phyloP scores from a whole-genome alignment of 208 protist species.

The Acanthamoeba culbertsoni region DNA sequence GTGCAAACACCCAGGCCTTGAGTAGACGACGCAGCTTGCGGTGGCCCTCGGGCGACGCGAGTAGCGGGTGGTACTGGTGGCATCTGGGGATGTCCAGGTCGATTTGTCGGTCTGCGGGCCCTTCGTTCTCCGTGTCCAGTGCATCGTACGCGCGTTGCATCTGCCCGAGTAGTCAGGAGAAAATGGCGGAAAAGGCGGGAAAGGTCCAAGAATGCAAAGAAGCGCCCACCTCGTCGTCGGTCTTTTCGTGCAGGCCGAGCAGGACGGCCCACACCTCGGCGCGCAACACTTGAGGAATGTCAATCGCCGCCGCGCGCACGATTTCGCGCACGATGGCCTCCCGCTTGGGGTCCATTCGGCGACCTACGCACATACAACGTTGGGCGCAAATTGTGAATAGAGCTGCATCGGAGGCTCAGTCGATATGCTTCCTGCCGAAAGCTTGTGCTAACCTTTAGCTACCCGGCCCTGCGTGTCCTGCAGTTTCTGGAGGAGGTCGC shows the following conservation, averaged over 20 bases:
- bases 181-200: constrained; percentile 5
- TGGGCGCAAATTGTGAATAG: background rate
- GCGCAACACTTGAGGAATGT: constrained; percentile 87
- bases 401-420: no score
- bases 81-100: constrained; percentile 93
- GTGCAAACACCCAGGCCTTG: constrained; percentile 85
- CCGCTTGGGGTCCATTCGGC: background rate
- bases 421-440: no score
- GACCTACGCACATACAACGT: background rate
- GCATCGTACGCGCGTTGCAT: background rate
- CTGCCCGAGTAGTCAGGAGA: no score
- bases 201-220: constrained; percentile 52
- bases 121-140: constrained; percentile 5
- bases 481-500: constrained; percentile 54
- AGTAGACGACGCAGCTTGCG: constrained; percentile 84
- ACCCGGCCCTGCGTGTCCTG: background rate
- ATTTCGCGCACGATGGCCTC: constrained; percentile 61
- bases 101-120: constrained; percentile 88
- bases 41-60: constrained; percentile 85
- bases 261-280: constrained; percentile 89
- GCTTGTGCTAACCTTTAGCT: background rate
- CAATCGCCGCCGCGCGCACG: constrained; percentile 62
- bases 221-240: constrained; percentile 24
- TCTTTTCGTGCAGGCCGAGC: constrained; percentile 81
- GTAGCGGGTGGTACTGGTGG: constrained; percentile 91